Evolutionary conservation across 2,329 filamentous ascomycete genomes (phyloP), one percentile per base, ranked within the genome.

Genomic region (Ophiostoma perfectum): DNA sequence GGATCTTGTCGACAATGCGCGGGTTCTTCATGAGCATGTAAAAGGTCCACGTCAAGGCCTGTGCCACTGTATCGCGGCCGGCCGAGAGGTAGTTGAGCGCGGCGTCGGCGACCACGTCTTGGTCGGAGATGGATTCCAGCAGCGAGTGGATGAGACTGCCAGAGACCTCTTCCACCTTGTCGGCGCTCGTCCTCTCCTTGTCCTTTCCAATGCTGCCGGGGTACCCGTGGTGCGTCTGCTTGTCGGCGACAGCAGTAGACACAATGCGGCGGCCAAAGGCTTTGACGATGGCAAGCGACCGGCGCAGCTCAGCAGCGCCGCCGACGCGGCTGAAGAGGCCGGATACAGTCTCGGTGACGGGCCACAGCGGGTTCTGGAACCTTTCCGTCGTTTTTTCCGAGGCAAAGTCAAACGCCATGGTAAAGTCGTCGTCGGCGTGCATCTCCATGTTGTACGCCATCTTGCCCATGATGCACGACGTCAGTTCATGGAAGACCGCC

Each of bases 391-490:
- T 88, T 8, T 77, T 81, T 0, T 84, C 86, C 0, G 86, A 89
- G 2, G 86, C 86, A 71, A 84, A 81, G 71, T 89, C 86, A 73
- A 90, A 89, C 0, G 86, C 83, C 66, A 80, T 71, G 4, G 84
- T 84, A 74, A 90, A 89, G 2, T 83, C 81, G 70, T 88, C 84
- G 44, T 83, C 80, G 64, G 84, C 81, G 73, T 86, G 84, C 80
- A 89, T 88, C 72, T 89, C 86, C 85, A 88, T 88, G 74, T 87
- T 84, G 72, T 89, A 90, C 14, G 87, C 87, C 84, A 89, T 87
- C 70, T 82, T 82, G n/a, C 87, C 87, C 84, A 90, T 88, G 38
- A 89, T 74, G 69, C 86, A 81, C 36, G 86, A 89, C 1, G 87
- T 90, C 63, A 89, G 82, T 74, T 88, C 86, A 67, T 87, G 84